A percentile compares a stretch with the other conserved stretches of the same genome.
Evolutionary conservation across 2,329 filamentous ascomycete genomes (phyloP).

Genomic region (Apiospora aurea): DNA sequence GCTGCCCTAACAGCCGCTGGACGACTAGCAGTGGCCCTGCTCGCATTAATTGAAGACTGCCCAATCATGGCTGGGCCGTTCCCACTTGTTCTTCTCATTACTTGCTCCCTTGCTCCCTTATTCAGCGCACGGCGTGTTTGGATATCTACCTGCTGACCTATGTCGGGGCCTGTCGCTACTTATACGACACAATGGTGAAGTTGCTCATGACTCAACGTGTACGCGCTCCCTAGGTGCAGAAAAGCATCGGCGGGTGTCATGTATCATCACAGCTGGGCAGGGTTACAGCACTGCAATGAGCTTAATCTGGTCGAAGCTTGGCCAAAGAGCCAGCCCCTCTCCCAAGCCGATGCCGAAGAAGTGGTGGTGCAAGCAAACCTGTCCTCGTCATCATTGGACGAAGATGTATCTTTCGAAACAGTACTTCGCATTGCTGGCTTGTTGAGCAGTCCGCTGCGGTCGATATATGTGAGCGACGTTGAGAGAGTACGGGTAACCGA

Average conservation of each 20-base stretch:
- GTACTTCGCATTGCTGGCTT: background rate
- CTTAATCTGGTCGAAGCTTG: slow-evolving; percentile 7
- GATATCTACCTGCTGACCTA: slow-evolving; percentile 2
- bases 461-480: background rate
- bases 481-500: background rate
- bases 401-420: background rate
- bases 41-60: background rate
- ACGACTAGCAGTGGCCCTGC: background rate
- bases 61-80: background rate
- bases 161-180: background rate
- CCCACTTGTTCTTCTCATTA: background rate
- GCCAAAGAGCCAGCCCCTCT: background rate
- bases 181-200: slow-evolving; percentile 19
- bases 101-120: background rate
- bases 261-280: background rate
- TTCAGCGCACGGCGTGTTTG: background rate
- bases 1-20: background rate
- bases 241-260: background rate
- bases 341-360: background rate
- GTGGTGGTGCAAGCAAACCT: background rate
- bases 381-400: background rate
- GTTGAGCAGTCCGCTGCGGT: background rate
- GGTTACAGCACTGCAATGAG: slow-evolving; percentile 1
- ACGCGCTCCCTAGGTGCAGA: background rate
- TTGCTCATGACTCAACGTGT: background rate